These are phyloP conservation scores for Beauveria varroae DNA, from an alignment of 2,329 filamentous ascomycete genomes.

Conservation along the genomic window DNA sequence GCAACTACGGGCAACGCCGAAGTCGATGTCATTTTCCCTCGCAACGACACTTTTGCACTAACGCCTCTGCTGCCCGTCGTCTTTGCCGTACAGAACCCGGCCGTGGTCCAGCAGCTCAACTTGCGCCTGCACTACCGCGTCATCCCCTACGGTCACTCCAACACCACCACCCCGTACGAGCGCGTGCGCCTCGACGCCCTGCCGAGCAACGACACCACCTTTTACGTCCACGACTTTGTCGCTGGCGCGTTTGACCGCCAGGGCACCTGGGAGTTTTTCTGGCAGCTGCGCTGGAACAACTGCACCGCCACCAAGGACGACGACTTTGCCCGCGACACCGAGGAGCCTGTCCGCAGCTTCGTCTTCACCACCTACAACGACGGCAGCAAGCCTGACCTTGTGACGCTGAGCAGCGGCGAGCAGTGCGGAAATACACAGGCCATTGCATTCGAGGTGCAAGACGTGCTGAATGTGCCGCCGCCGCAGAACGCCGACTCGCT, in stretches of 20 bases:
- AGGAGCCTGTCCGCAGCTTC: background rate
- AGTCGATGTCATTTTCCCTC: slow-evolving; percentile 7
- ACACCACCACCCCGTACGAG: background rate
- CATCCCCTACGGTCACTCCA: background rate
- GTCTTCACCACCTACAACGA: background rate
- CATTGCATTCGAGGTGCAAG: background rate
- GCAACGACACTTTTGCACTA: slow-evolving; percentile 4
- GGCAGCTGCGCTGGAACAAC: slow-evolving; percentile 4
- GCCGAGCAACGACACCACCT: background rate
- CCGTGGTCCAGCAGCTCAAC: background rate
- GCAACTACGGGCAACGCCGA: background rate
- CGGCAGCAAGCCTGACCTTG: background rate
- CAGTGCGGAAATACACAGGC: background rate
- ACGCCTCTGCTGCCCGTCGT: background rate
- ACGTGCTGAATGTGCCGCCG: background rate
- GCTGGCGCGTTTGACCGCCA: background rate
- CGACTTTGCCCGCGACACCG: background rate
- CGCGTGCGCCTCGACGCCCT: background rate
- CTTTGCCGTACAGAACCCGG: slow-evolving; percentile 5
- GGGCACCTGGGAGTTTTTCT: slow-evolving; percentile 4
- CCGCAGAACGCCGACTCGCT: background rate
- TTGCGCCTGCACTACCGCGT: background rate
- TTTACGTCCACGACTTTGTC: background rate
- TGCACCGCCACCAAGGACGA: background rate
- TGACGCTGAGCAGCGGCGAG: background rate